A percentile compares a stretch with the other conserved stretches of the same genome.
phyloP scores from a whole-genome alignment of 2,329 filamentous ascomycete genomes.

The Aspergillus sp. region DNA sequence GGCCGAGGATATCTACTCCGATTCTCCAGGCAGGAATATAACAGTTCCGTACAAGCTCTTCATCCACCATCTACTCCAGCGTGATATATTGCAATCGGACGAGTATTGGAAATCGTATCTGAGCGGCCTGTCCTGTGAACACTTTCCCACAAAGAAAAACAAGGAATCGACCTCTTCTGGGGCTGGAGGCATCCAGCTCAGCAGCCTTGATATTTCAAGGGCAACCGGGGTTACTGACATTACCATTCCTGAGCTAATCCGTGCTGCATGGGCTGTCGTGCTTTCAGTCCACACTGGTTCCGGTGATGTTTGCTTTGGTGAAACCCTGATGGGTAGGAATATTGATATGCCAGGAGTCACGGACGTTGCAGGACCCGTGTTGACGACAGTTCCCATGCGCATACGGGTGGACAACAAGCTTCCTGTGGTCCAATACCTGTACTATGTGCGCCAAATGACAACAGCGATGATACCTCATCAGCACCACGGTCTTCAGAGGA shows the following conservation, averaged over 20 bases:
- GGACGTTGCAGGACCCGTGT: conserved; percentile 47
- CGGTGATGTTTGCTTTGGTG: conserved; percentile 54
- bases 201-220: conserved; percentile 24
- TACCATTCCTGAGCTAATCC: conserved; percentile 53
- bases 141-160: conserved; percentile 30
- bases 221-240: conserved; percentile 21
- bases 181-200: conserved; percentile 26
- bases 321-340: conserved; percentile 56
- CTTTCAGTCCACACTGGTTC: conserved; percentile 50
- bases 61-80: conserved; percentile 31
- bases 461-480: conserved; percentile 63
- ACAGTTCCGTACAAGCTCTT: conserved; percentile 30
- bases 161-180: conserved; percentile 21
- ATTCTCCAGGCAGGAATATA: neutral
- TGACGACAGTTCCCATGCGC: conserved; percentile 40
- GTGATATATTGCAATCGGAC: conserved; percentile 29
- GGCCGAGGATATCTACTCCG: conserved; percentile 37
- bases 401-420: conserved; percentile 39
- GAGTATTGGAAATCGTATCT: conserved; percentile 35
- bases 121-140: conserved; percentile 23
- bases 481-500: conserved; percentile 58
- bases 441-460: conserved; percentile 57
- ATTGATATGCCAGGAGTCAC: conserved; percentile 50
- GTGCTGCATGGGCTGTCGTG: conserved; percentile 54
- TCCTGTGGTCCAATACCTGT: conserved; percentile 51